Percentiles rank a stretch among this genome's conserved stretches.
phyloP scores from a whole-genome alignment of 164 flowering plant species.

The Piper betle region DNA sequence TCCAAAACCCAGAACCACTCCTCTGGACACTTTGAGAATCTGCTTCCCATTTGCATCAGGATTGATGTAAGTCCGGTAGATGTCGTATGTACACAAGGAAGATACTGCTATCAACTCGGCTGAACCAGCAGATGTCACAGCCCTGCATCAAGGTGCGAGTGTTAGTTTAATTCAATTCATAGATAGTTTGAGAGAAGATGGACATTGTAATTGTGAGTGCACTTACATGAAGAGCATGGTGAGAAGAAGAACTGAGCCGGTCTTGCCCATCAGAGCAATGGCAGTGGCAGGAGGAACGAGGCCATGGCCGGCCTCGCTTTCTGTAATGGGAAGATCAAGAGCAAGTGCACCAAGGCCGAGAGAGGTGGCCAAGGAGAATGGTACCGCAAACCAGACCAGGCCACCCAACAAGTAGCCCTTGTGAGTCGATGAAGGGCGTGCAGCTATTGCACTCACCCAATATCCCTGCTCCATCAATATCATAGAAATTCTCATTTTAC shows the following conservation, averaged over 20 bases:
- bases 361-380: slow-evolving; percentile 80
- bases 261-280: slow-evolving; percentile 88
- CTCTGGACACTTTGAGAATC: slow-evolving; percentile 72
- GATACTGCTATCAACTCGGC: slow-evolving; percentile 93
- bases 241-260: slow-evolving; percentile 81
- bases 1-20: slow-evolving; percentile 58
- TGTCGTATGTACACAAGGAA: slow-evolving; percentile 88
- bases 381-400: slow-evolving; percentile 95
- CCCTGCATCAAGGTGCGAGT: slow-evolving; percentile 33
- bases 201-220: too few species aligned
- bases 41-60: slow-evolving; percentile 73
- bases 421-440: slow-evolving; percentile 90
- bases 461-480: slow-evolving; percentile 41
- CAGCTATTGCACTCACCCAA: slow-evolving; percentile 96
- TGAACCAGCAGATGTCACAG: slow-evolving; percentile 95
- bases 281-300: slow-evolving; percentile 96
- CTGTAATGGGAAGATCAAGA: slow-evolving; percentile 78
- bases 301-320: slow-evolving; percentile 65
- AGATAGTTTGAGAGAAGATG: neutral
- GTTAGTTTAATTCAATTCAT: neutral
- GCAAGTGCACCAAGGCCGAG: slow-evolving; percentile 79
- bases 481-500: too few species aligned
- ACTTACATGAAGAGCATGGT: slow-evolving; percentile 94
- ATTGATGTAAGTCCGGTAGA: slow-evolving; percentile 82
- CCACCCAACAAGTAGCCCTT: slow-evolving; percentile 93